Evolutionary conservation across 2,329 filamentous ascomycete genomes (phyloP).

Genomic region (Dactylellina drechsleri): DNA sequence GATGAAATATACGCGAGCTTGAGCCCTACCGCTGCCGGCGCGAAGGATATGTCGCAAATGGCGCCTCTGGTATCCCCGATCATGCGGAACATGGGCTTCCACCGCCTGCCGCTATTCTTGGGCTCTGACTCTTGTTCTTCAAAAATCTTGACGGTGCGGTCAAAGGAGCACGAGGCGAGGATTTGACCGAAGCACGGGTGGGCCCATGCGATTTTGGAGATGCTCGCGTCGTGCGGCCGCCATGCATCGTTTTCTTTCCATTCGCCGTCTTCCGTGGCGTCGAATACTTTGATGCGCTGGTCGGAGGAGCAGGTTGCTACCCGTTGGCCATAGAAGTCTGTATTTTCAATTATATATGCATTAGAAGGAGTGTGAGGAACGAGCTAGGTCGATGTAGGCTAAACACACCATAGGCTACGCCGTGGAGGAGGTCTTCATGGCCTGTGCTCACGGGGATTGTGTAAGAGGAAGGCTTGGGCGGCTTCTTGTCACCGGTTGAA

Average conservation of each 20-base stretch:
- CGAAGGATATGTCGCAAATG: conserved; percentile 58
- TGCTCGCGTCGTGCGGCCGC: conserved; percentile 59
- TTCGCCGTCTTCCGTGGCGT: conserved; percentile 58
- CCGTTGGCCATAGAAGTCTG: conserved; percentile 59
- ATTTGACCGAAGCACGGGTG: conserved; percentile 59
- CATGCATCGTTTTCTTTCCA: conserved; percentile 59
- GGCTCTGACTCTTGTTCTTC: conserved; percentile 58
- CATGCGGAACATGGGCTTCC: conserved; percentile 58
- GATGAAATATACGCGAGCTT: conserved; percentile 58
- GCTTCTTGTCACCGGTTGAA: conserved; percentile 43
- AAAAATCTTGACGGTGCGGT: conserved; percentile 58
- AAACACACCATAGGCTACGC: conserved; percentile 58
- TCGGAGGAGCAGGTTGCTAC: conserved; percentile 60
- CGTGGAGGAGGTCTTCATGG: conserved; percentile 59
- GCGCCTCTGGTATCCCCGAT: conserved; percentile 57
- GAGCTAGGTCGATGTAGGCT: background rate
- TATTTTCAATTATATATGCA: background rate
- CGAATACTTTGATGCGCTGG: conserved; percentile 59
- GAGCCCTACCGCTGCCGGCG: conserved; percentile 56
- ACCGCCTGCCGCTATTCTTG: conserved; percentile 54
- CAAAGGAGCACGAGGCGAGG: conserved; percentile 59
- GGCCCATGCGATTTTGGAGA: conserved; percentile 59
- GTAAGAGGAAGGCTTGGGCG: conserved; percentile 46
- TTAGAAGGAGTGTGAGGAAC: background rate
- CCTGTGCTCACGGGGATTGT: conserved; percentile 57